Conservation (phyloP, 306 rosid species). For the Acacia melanoxylon region DNA sequence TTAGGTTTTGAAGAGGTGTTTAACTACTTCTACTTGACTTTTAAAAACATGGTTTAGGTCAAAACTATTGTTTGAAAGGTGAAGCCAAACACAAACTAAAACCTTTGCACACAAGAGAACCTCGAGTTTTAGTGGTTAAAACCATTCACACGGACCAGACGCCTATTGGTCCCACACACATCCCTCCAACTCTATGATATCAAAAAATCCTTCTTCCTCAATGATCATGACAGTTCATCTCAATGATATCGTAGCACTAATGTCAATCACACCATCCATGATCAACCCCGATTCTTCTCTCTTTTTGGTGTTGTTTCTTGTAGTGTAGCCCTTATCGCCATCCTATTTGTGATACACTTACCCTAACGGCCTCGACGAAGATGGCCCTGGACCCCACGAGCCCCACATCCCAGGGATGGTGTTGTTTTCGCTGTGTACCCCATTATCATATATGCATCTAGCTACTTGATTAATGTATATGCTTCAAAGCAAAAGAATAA, state of each 20-base stretch:
- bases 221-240: conserved; percentile 43
- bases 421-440: neutral
- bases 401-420: neutral
- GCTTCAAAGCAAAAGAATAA: neutral
- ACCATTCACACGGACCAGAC: no score
- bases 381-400: neutral
- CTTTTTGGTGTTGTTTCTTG: neutral
- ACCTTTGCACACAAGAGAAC: no score
- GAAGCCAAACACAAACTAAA: no score
- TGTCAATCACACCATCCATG: neutral
- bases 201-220: conserved; percentile 7
- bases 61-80: no score
- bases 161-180: no score
- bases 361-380: conserved; percentile 19
- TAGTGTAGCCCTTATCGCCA: neutral
- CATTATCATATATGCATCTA: neutral
- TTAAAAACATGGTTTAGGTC: no score
- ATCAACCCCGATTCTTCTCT: neutral
- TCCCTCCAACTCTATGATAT: neutral
- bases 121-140: no score
- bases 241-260: conserved; percentile 3
- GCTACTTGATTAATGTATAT: neutral
- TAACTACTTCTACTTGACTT: no score
- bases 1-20: no score
- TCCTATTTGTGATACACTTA: neutral